Base-by-base conservation (phyloP, 108 stramenopile species). In the Pseudonitzschia multiseries region DNA sequence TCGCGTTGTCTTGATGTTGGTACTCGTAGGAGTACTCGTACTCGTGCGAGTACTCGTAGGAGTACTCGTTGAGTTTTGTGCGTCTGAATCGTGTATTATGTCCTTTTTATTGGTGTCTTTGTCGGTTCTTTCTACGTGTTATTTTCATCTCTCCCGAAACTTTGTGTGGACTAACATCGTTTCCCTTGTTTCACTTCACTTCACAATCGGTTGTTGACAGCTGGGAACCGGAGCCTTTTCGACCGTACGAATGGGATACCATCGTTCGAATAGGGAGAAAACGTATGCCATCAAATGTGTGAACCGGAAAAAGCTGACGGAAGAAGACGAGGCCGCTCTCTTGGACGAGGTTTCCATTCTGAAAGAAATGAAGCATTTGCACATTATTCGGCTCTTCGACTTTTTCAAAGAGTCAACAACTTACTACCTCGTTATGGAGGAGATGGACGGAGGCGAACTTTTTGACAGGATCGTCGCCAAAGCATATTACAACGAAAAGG, bases 401-500 rank as follows among this genome's bases (percentile, higher is more conserved):
- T 94, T 96, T 74, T 96, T 95, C 68, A 87, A 88, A 22, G 95
- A 97, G 44, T 73, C 77, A 52, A 48, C 72, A 6, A 86, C 85
- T 27, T 95, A 89, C 71, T 98, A 96, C 69, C 74, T 98, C 62
- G 93, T 96, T 3, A 89, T 96, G 78, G 98, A 98, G 82, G 77
- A 80, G n/a, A 90, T 93, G 84, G 44, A 68, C 50, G 98, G 99
- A 20, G 99, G 97, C 5, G 99, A 98, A 78, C 82, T 99, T n/a
- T 98, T 98, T 67, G 96, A 98, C 83, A 86, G 96, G 12, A 96
- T 99, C 70, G 95, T 97, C 17, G 79, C 85, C 10, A 96, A 96
- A 81, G 88, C 89, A 65, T 89, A 71, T 61, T 99, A 98, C 80
- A 94, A 83, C 67, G 98, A 99, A 72, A 89, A 85, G 70, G 97